A percentile compares a stretch with the other conserved stretches of the same genome.
These are phyloP conservation scores for Penicillium egyptiacum DNA, from an alignment of 495 filamentous ascomycete species.

Conservation along the genomic window DNA sequence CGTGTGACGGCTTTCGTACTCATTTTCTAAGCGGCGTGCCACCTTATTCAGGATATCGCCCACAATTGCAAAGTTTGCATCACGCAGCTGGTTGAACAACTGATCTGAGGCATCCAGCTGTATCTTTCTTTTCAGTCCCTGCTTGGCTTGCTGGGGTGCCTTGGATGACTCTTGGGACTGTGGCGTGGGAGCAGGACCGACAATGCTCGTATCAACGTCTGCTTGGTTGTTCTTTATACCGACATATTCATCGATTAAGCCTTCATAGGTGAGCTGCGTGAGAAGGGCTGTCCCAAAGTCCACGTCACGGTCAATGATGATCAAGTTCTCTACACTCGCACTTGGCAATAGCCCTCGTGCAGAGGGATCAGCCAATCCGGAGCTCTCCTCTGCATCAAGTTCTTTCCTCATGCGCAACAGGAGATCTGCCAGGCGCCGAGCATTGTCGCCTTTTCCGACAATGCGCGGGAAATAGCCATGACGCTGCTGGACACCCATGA, in stretches of 20 bases:
- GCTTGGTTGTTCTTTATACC: conserved; percentile 84
- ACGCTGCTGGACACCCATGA: conserved; percentile 90
- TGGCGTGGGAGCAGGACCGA: conserved; percentile 65
- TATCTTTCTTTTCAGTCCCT: conserved; percentile 83
- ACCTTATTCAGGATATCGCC: conserved; percentile 86
- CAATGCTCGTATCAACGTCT: conserved; percentile 89
- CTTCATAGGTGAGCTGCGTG: conserved; percentile 96
- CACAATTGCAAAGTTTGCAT: conserved; percentile 94
- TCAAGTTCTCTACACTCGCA: conserved; percentile 78
- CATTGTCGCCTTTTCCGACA: conserved; percentile 93
- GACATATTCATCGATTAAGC: conserved; percentile 91
- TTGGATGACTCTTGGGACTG: conserved; percentile 56
- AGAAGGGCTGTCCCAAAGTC: conserved; percentile 89
- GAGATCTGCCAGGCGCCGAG: conserved; percentile 81
- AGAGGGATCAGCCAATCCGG: conserved; percentile 52
- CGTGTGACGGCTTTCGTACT: conserved; percentile 87
- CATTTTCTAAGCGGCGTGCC: conserved; percentile 79
- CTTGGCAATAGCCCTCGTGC: conserved; percentile 78
- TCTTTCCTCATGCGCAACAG: conserved; percentile 93
- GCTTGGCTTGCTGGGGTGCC: conserved; percentile 52
- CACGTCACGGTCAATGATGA: conserved; percentile 93
- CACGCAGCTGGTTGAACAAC: conserved; percentile 83
- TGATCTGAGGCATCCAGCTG: conserved; percentile 86
- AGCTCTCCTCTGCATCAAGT: conserved; percentile 75
- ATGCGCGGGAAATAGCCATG: conserved; percentile 95